Base-by-base conservation (phyloP, 805 yeast species). In the Metschnikowia kofuensis region DNA sequence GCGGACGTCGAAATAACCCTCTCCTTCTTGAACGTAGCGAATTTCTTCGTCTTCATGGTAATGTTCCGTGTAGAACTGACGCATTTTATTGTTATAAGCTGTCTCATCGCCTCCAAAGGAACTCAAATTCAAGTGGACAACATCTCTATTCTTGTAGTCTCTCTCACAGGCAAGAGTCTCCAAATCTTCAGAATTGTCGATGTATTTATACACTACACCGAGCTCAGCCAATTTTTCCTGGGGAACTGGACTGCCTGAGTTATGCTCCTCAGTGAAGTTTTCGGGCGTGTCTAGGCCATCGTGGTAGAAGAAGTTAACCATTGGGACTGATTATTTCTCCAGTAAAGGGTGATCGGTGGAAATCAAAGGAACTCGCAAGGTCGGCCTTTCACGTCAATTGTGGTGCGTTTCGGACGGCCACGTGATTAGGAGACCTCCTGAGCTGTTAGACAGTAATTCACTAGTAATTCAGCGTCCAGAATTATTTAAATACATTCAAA, bases 11-110 rank as follows among this genome's bases (percentile, higher is more conserved):
- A 92, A 92, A 68, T 78, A 92, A 0, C 99, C 98, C 48, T 83
- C 86, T 10, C 99, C 99, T 28, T 86, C 96, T 15, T 86, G 62
- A 45, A 90, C 82, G 68, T 90, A 92, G 56, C 99, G 75, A 63
- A 92, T 92, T 71, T 92, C 99, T 69, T 92, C 99, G 64, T 92
- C 99, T 64, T 92, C 98, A 64, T 92, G 99, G 46, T 89, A 75
- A 67, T 92, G 99, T 62, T 92, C 97, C 41, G 78, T 72, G 70
- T 83, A 88, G 67, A 91, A 90, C 38, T 69, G 77, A 53, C 78
- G 74, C 66, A 92, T 74, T 65, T 89, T 89, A 44, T 71, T 74
- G 54, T 80, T 75, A 59, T 87, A 80, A 0, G 79, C 84, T 4
- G 62, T 65, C 11, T 63, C 47, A 45, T 80, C 84, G 35, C 83